These are phyloP conservation scores for Pseudogymnoascus sp. DNA, from an alignment of 2,329 filamentous ascomycete species.

Conservation along the genomic window DNA sequence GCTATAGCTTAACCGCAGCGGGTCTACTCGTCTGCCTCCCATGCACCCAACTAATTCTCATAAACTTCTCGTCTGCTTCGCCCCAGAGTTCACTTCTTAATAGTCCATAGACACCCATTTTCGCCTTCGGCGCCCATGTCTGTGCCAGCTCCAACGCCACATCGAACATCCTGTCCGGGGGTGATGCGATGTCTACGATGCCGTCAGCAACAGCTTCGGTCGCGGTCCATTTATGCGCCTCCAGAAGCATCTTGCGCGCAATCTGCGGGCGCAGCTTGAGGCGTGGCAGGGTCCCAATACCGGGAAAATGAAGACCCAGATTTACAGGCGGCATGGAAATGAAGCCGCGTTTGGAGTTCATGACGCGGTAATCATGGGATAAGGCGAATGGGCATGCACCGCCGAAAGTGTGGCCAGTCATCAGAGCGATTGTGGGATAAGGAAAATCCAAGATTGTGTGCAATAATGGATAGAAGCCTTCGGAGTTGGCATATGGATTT, in stretches of 20 bases:
- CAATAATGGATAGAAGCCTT: too few relatives aligned
- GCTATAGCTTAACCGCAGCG: too few relatives aligned
- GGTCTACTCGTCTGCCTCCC: too few relatives aligned
- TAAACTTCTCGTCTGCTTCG: too few relatives aligned
- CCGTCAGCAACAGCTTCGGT: slow-evolving; percentile 43
- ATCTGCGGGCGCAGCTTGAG: slow-evolving; percentile 43
- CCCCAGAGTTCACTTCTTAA: slow-evolving; percentile 23
- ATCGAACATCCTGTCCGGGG: slow-evolving; percentile 41
- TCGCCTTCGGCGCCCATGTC: slow-evolving; percentile 33
- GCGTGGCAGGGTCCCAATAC: slow-evolving; percentile 44
- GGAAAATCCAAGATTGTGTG: too few relatives aligned
- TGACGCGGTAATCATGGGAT: too few relatives aligned
- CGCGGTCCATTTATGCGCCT: slow-evolving; percentile 48
- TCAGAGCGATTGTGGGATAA: too few relatives aligned
- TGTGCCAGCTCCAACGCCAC: slow-evolving; percentile 38
- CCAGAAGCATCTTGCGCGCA: slow-evolving; percentile 48
- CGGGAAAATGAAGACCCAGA: slow-evolving; percentile 47
- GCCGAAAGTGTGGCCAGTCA: too few relatives aligned
- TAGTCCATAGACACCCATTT: slow-evolving; percentile 40
- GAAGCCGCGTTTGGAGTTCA: too few relatives aligned
- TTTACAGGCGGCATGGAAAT: slow-evolving; percentile 44
- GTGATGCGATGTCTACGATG: slow-evolving; percentile 44
- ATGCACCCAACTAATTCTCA: too few relatives aligned
- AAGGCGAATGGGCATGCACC: too few relatives aligned
- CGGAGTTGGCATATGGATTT: too few relatives aligned